Evolutionary conservation across 2,329 filamentous ascomycete species (phyloP), one percentile per base, ranked within the genome.

Genomic region (Alternaria angustiovoidea): DNA sequence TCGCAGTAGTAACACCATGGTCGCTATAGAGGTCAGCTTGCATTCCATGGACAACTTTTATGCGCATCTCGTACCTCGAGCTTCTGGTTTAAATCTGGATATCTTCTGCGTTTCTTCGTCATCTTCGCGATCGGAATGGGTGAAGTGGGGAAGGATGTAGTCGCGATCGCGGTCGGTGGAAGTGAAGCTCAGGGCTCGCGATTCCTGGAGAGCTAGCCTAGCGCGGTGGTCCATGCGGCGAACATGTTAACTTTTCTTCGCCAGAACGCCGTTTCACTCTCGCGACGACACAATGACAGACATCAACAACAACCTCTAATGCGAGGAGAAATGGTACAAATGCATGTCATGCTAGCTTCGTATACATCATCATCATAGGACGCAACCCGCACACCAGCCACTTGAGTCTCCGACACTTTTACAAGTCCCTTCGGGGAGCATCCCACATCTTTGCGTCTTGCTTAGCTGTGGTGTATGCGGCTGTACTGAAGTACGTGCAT

Each of bases 1-100:
- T 99, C 95, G 89, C 95, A 99, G 84, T 99, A 99, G 82, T 97
- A 99, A 83, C 95, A 99, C 94, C 94, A 98, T 51, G 94, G 91
- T 59, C 94, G 90, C 57, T 60, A 47, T 12, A 28, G 14, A 47
- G 20, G 47, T 60, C 48, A 60, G 47, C 42, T n/a, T 32, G n/a
- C 32, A 42, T 34, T 24, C 12, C 8, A 28, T 16, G 26, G 51
- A 28, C 47, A 12, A 5, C 7, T 38, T 38, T 6, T 26, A 8
- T 4, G 32, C 34, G 12, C 12, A 18, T 47, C 11, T 48, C 57
- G 26, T 30, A 60, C 57, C 68, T 85, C 83, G 64, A 99, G 87
- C 70, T 97, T 85, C 81, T 98, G 93, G 82, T 98, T 92, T 69
- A 97, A 84, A 72, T 94, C 89, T 65, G 93, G 92, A 75, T 92